Conservation (phyloP, 176 grass and related monocot species). For the Triticum turgidum region DNA sequence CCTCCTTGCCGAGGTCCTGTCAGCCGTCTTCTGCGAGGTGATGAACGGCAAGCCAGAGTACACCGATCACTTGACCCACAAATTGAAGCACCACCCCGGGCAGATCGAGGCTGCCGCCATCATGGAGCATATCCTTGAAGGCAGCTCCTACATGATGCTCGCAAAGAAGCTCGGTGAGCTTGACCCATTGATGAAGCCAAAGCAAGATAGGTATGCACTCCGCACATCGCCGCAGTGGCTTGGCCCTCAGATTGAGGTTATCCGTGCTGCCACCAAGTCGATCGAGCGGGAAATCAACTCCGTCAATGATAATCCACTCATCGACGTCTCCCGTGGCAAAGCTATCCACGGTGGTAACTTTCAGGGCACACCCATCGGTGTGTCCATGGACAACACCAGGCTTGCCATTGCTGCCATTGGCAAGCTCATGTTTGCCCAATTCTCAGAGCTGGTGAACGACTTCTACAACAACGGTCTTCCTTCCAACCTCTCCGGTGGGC, state of each 20-base stretch:
- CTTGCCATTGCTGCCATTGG: conserved; percentile 82
- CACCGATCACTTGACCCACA: conserved; percentile 89
- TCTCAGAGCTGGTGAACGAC: conserved; percentile 88
- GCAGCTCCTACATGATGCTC: conserved; percentile 70
- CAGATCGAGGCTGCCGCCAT: conserved; percentile 90
- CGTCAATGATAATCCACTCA: conserved; percentile 87
- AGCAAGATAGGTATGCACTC: conserved; percentile 93
- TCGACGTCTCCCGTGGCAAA: conserved; percentile 72
- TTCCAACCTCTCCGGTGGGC: conserved; percentile 79
- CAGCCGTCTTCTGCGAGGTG: conserved; percentile 79
- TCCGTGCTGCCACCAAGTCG: conserved; percentile 67
- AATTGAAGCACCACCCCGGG: conserved; percentile 84
- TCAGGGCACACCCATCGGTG: conserved; percentile 87
- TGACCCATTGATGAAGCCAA: conserved; percentile 83
- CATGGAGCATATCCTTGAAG: conserved; percentile 78
- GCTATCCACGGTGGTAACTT: conserved; percentile 91
- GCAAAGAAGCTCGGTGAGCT: conserved; percentile 65
- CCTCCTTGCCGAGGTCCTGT: conserved; percentile 55
- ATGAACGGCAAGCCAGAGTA: conserved; percentile 88
- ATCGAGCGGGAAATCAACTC: conserved; percentile 94
- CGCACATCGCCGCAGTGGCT: conserved; percentile 94
- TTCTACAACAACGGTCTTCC: conserved; percentile 88
- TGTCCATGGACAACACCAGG: conserved; percentile 95
- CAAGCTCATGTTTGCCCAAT: conserved; percentile 91
- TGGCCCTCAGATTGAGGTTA: conserved; percentile 85